phyloP scores from a whole-genome alignment of 1,284 basidiomycete species.

The Ceratobasidium papillatum region DNA sequence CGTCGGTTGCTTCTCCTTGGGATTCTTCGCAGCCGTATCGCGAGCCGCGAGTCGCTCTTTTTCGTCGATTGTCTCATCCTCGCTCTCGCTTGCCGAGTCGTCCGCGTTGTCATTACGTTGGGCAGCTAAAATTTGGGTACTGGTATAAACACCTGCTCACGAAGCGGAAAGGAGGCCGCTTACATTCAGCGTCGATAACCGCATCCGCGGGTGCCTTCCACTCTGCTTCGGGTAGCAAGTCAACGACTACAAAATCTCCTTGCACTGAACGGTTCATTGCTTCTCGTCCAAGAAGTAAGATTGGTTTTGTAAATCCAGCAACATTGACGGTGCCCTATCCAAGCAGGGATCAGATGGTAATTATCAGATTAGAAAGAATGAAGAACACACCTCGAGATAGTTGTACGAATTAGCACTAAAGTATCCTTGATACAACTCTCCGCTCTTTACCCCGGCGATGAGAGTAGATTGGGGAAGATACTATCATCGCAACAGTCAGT shows the following conservation, averaged over 20 bases:
- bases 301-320: constrained; percentile 75
- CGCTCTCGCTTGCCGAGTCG: constrained; percentile 65
- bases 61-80: constrained; percentile 56
- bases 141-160: background rate
- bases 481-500: constrained; percentile 54
- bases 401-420: constrained; percentile 98
- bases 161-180: constrained; percentile 47
- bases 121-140: constrained; percentile 62
- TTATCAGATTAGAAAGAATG: background rate
- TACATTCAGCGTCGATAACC: constrained; percentile 91
- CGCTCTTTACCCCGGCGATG: constrained; percentile 85
- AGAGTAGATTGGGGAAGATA: constrained; percentile 82
- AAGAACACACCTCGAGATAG: constrained; percentile 80
- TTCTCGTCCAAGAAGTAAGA: constrained; percentile 88
- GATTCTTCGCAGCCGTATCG: constrained; percentile 49
- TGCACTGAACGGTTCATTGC: constrained; percentile 96
- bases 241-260: constrained; percentile 92
- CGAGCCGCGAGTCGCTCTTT: constrained; percentile 24
- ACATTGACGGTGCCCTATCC: constrained; percentile 81
- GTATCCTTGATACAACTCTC: constrained; percentile 87
- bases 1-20: constrained; percentile 76
- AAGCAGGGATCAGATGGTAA: background rate
- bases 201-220: constrained; percentile 96
- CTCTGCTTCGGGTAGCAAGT: constrained; percentile 86
- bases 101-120: constrained; percentile 92